These are phyloP conservation scores for Sporisorium sorghi DNA, from an alignment of 1,284 basidiomycete species.

Conservation along the genomic window DNA sequence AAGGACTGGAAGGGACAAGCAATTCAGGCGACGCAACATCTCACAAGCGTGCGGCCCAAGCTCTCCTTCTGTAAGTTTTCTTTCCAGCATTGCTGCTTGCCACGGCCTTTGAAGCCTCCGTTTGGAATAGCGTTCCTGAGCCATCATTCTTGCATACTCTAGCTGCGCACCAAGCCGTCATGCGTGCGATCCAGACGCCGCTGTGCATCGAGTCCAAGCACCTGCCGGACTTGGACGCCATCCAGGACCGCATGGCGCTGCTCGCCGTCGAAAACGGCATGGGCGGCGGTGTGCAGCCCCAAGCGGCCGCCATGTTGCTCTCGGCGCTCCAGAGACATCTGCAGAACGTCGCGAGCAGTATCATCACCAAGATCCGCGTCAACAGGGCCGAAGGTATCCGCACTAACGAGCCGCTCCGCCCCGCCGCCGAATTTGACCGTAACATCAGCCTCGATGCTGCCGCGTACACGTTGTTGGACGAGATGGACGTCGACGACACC, in stretches of 20 bases:
- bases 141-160: constrained; percentile 28
- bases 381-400: constrained; percentile 57
- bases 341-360: constrained; percentile 62
- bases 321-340: constrained; percentile 67
- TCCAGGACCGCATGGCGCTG: constrained; percentile 70
- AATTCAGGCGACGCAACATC: constrained; percentile 49
- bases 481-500: constrained; percentile 46
- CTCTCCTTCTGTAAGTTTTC: constrained; percentile 52
- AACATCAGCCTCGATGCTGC: constrained; percentile 26
- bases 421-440: constrained; percentile 31
- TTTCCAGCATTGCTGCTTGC: constrained; percentile 3
- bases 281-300: constrained; percentile 64
- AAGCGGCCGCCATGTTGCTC: constrained; percentile 68
- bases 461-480: constrained; percentile 26
- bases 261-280: constrained; percentile 70
- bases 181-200: constrained; percentile 56
- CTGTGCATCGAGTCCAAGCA: constrained; percentile 69
- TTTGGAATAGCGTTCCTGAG: constrained; percentile 37
- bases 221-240: constrained; percentile 69
- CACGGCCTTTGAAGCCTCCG: constrained; percentile 15
- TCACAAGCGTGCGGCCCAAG: constrained; percentile 51
- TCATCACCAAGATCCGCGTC: constrained; percentile 63
- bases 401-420: constrained; percentile 39
- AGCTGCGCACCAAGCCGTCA: constrained; percentile 63
- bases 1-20: constrained; percentile 60